phyloP scores from a whole-genome alignment of 179 eudicot species.

The Actinidia arguta region DNA sequence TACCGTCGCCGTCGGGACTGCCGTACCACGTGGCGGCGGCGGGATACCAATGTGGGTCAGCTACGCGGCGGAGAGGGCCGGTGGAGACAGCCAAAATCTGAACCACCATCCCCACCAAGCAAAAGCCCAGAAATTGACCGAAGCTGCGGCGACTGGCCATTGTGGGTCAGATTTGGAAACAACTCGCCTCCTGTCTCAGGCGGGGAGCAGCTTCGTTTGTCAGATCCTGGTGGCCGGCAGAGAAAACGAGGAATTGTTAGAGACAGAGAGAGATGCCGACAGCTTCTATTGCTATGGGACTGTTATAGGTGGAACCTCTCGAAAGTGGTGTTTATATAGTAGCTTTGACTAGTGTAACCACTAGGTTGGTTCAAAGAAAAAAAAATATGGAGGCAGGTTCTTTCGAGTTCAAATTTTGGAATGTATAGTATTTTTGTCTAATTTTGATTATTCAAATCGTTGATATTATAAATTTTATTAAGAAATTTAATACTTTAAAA shows the following conservation, averaged over 20 bases:
- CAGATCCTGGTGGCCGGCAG: constrained; percentile 23
- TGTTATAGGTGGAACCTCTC: background rate
- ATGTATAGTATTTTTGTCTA: too few relatives aligned
- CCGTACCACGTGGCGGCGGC: constrained; percentile 99
- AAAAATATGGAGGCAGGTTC: too few relatives aligned
- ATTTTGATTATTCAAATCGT: too few relatives aligned
- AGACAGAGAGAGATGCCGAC: constrained; percentile 23
- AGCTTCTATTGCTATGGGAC: constrained; percentile 18
- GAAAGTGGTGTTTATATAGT: background rate
- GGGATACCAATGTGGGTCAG: constrained; percentile 70
- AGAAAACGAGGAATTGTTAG: background rate
- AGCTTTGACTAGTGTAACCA: background rate
- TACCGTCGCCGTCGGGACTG: constrained; percentile 92
- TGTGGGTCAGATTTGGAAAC: background rate
- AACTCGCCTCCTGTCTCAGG: too few relatives aligned
- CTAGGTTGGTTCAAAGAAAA: too few relatives aligned
- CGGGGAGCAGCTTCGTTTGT: background rate
- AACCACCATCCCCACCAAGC: constrained; percentile 30
- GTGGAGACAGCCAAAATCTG: constrained; percentile 31
- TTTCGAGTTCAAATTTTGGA: too few relatives aligned
- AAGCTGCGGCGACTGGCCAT: background rate
- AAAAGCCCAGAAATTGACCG: constrained; percentile 14
- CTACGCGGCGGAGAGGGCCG: constrained; percentile 30
- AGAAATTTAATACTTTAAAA: too few relatives aligned
- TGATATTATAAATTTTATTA: too few relatives aligned